Base-by-base conservation (phyloP, 345 rosid species). In the Camelina neglecta region DNA sequence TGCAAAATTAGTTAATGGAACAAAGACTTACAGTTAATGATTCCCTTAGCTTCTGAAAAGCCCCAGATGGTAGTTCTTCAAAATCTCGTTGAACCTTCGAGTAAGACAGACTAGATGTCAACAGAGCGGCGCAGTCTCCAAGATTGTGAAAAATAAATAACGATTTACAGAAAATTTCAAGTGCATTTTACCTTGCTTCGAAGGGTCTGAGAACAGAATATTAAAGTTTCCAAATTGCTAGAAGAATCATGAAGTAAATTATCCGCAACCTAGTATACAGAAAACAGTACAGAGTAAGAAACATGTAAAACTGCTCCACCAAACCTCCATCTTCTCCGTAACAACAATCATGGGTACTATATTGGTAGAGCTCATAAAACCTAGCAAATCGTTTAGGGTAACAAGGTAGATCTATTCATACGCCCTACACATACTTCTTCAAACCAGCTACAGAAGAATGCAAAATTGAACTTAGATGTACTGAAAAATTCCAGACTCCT, bases 151-250 rank as follows among this genome's bases (percentile, higher is more conserved):
- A 29, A 29, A 21, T 10, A 8, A 72, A n/a, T 21, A 51, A 67
- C 18, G 50, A 36, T 24, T 75, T 47, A 2, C 26, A 83, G 62
- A 69, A 8, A 55, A 11, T 3, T 35, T 4, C 6, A 60, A 50
- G 31, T 59, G 69, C 42, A 24, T 73, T 29, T 89, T 92, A 96
- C 99, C 98, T 96, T 96, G 97, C 98, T 91, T 84, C 99, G 81
- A 71, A 96, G 99, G n/a, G 99, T 96, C 81, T 93, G 99, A 42
- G 99, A 96, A 77, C 98, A 96, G 82, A 96, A 96, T 77, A 96
- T 96, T 73, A 93, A 84, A 60, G 99, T 96, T 80, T 96, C 98
- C 75, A 87, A 78, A 86, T 96, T 96, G 91, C 98, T 96, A 9
- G 93, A 83, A 61, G 94, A 83, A 83, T 96, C 99, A 58, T 96